Evolutionary conservation across 139 green algal genomes (phyloP).

Genomic region (Ettlia oleoabundans): DNA sequence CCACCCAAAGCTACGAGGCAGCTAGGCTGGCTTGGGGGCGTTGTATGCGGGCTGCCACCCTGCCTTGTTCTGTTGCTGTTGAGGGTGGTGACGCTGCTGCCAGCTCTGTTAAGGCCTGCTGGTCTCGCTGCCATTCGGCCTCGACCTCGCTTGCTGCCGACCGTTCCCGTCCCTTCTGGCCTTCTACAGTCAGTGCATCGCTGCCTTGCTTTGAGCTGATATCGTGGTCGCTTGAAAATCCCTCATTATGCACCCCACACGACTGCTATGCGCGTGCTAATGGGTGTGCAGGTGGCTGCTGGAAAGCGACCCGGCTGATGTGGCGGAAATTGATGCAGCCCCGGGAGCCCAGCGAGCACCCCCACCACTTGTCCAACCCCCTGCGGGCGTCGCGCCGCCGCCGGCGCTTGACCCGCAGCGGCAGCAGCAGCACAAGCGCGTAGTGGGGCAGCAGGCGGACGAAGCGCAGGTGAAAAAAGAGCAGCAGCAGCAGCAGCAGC

Average conservation of each 20-base stretch:
- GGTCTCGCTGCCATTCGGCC: too few relatives aligned
- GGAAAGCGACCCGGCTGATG: constrained; percentile 41
- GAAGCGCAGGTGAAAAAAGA: neutral
- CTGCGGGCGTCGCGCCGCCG: neutral
- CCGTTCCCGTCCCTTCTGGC: too few relatives aligned
- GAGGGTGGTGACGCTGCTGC: neutral
- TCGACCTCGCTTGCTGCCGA: too few relatives aligned
- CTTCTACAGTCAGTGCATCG: too few relatives aligned
- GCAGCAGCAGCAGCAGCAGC: constrained; percentile 5
- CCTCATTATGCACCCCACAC: neutral
- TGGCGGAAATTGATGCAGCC: constrained; percentile 4
- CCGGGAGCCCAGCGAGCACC: neutral
- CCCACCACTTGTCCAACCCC: too few relatives aligned
- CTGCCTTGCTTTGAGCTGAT: too few relatives aligned
- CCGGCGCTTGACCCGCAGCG: neutral
- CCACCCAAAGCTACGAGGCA: too few relatives aligned
- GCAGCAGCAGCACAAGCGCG: neutral
- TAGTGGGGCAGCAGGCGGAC: neutral
- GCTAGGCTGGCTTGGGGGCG: neutral
- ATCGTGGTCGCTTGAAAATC: too few relatives aligned
- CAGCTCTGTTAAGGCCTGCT: too few relatives aligned
- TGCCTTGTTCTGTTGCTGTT: neutral
- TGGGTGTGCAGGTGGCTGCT: constrained; percentile 59
- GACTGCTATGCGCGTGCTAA: neutral
- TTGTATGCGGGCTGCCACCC: neutral